Base-by-base conservation (phyloP, 345 rosid genomes). In the Gossypium australe region DNA sequence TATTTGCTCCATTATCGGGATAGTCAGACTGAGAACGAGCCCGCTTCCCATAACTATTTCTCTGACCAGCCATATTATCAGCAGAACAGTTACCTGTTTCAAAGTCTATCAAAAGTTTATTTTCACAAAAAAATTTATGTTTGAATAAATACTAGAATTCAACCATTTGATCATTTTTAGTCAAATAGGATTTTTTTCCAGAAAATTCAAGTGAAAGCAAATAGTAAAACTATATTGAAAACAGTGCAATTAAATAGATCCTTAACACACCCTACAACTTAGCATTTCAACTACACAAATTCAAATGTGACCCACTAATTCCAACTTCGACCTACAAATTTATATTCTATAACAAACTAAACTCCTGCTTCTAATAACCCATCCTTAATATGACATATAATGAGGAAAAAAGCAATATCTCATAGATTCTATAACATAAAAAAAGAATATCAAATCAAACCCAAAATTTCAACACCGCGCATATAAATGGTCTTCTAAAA, bases 31-130 rank as follows among this genome's bases (percentile, higher is more conserved):
- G 96, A 43, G 89, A 83, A 86, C 87, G 93, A 49, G 92, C 10
- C 73, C 99, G 88, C 79, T 93, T 95, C 60, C 98, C 86, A 52
- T 87, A 82, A 78, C 91, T 88, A 80, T 90, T 94, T 84, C 90
- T 87, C 71, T 91, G 94, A 80, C 94, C 89, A n/a, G 94, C 87
- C 90, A 91, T 75, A 70, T 47, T 56, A 78, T 22, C 9, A 22
- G 62, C 62, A 57, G 24, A 57, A 20, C 1, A 57, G 58, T 10
- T 27, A 34, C 69, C 84, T 82, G 76, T 58, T 56, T 20, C 67
- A 24, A 55, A 58, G 69, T 25, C 1, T 76, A 59, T 69, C 13
- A 69, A 51, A 51, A 38, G 52, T 14, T 25, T 16, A 56, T 25
- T 4, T 9, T 17, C 9, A 68, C 25, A 55, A 25, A 68, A 49